Percentiles rank a stretch among this genome's conserved stretches.
Conservation (phyloP, 768 basidiomycete species). For the Trametes coccinea region DNA sequence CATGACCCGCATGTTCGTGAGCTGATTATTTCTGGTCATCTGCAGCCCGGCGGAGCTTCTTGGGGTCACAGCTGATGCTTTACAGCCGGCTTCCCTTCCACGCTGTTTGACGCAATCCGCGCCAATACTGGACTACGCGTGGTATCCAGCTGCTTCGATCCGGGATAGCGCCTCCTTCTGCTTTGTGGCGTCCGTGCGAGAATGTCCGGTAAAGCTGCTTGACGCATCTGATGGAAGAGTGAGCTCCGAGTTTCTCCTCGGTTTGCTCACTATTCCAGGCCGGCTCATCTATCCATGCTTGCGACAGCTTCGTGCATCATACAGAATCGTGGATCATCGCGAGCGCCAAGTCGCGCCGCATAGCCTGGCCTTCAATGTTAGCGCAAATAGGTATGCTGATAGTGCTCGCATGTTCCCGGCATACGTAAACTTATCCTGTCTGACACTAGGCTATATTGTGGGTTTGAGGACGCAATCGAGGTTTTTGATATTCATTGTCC, state of each 20-base stretch:
- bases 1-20: neutral
- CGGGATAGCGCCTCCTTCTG: conserved; percentile 68
- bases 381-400: conserved; percentile 58
- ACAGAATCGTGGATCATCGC: conserved; percentile 90
- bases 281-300: neutral
- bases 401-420: neutral
- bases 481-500: conserved; percentile 76
- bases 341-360: conserved; percentile 90
- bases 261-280: neutral
- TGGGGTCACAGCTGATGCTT: neutral
- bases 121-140: conserved; percentile 75
- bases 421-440: conserved; percentile 8
- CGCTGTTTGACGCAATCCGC: conserved; percentile 53
- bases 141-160: conserved; percentile 79
- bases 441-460: conserved; percentile 73
- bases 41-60: conserved; percentile 8
- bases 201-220: conserved; percentile 81
- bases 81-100: neutral
- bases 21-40: conserved; percentile 2
- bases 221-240: conserved; percentile 81
- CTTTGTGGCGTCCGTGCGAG: conserved; percentile 81
- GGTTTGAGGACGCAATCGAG: conserved; percentile 84
- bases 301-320: conserved; percentile 84
- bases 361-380: conserved; percentile 73
- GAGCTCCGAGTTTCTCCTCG: conserved; percentile 24